Percentiles rank a stretch among this genome's conserved stretches.
Conservation (phyloP, 148 eudicot genomes). For the Arbutus unedo region DNA sequence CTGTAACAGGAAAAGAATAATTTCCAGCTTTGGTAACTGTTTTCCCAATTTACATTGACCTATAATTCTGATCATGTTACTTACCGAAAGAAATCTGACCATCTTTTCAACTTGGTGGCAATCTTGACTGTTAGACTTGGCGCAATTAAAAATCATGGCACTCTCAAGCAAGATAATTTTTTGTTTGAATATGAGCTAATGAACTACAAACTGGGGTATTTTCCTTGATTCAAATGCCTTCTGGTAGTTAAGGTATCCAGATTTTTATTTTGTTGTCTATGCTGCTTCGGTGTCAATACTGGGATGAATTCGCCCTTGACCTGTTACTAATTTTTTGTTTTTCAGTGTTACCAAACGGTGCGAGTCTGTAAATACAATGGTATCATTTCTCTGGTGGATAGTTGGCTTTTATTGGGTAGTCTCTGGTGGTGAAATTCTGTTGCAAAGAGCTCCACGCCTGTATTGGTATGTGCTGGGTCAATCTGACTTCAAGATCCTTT, state of each 20-base stretch:
- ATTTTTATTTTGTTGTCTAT: conserved; percentile 10
- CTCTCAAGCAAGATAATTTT: background rate
- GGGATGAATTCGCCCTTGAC: conserved; percentile 11
- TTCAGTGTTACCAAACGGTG: conserved; percentile 60
- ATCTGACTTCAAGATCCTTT: conserved; percentile 1
- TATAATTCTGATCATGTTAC: background rate
- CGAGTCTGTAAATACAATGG: conserved; percentile 82
- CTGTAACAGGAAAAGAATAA: background rate
- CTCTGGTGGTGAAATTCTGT: conserved; percentile 77
- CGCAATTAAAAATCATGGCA: background rate
- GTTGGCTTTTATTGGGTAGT: conserved; percentile 95
- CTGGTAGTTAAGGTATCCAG: background rate
- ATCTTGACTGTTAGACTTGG: background rate
- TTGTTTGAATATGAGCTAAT: background rate
- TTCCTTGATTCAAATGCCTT: background rate
- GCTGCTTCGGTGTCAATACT: background rate
- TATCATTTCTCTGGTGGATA: conserved; percentile 94
- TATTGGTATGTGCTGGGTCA: conserved; percentile 60
- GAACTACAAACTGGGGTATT: background rate
- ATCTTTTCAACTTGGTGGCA: background rate
- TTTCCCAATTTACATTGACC: background rate
- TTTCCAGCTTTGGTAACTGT: background rate
- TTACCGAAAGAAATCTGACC: background rate
- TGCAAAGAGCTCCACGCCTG: conserved; percentile 67
- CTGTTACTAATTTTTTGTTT: conserved; percentile 9